phyloP scores from a whole-genome alignment of 2,329 filamentous ascomycete species.

The Fusarium proliferatum region DNA sequence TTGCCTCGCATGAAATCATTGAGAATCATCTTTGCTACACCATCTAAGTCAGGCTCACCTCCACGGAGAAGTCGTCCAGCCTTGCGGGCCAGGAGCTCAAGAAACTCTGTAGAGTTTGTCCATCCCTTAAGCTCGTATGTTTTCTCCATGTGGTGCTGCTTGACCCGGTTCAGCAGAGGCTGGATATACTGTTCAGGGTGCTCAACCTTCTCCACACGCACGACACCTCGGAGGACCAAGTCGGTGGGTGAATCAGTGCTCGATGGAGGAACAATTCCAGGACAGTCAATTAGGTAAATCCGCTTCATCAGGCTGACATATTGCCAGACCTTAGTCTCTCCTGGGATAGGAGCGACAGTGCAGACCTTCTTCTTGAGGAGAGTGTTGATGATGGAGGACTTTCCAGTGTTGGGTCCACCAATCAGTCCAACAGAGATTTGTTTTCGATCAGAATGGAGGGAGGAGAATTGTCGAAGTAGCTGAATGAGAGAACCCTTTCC shows the following conservation, averaged over 20 bases:
- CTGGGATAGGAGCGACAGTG: constrained; percentile 92
- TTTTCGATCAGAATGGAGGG: constrained; percentile 88
- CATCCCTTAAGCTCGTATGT: constrained; percentile 91
- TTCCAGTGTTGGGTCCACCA: constrained; percentile 85
- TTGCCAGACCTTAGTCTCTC: constrained; percentile 98
- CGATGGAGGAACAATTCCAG: constrained; percentile 93
- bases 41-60: constrained; percentile 94
- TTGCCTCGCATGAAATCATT: constrained; percentile 97
- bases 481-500: constrained; percentile 95
- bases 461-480: constrained; percentile 91
- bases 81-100: constrained; percentile 89
- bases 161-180: constrained; percentile 81
- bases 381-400: constrained; percentile 97
- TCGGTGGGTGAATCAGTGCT: constrained; percentile 86
- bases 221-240: constrained; percentile 88
- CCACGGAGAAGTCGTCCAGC: constrained; percentile 86
- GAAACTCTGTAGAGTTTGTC: constrained; percentile 80
- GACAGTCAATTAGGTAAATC: constrained; percentile 92
- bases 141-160: constrained; percentile 87
- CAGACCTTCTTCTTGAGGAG: constrained; percentile 94
- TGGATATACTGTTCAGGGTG: constrained; percentile 96
- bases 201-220: constrained; percentile 94
- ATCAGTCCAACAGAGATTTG: constrained; percentile 94
- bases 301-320: constrained; percentile 96
- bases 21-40: constrained; percentile 94